Conservation (phyloP, 2,329 filamentous ascomycete species). For the Rhexocercosporidium sp. region DNA sequence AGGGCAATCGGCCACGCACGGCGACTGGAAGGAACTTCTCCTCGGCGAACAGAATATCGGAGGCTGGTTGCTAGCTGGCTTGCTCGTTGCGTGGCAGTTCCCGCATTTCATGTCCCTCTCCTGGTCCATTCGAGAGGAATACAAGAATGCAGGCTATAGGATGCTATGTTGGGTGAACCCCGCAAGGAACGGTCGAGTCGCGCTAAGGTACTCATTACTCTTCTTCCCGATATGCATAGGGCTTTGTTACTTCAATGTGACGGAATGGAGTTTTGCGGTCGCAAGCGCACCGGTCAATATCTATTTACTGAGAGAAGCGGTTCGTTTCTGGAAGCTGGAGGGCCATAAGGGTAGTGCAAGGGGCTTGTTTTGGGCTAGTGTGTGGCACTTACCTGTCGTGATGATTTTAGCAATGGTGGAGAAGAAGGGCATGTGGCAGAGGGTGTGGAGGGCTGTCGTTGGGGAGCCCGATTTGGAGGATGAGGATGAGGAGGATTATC, state of each 20-base stretch:
- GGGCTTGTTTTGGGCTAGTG: slow-evolving; percentile 93
- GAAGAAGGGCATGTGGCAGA: slow-evolving; percentile 90
- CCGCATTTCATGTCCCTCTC: slow-evolving; percentile 96
- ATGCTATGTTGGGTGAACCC: slow-evolving; percentile 91
- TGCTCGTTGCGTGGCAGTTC: slow-evolving; percentile 97
- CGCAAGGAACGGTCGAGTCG: slow-evolving; percentile 82
- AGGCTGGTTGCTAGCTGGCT: slow-evolving; percentile 84
- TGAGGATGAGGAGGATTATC: slow-evolving; percentile 55
- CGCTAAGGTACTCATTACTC: slow-evolving; percentile 81
- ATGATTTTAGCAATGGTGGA: slow-evolving; percentile 89
- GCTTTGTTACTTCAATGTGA: slow-evolving; percentile 79
- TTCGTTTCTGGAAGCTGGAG: slow-evolving; percentile 78
- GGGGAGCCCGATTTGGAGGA: slow-evolving; percentile 62
- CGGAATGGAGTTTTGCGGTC: slow-evolving; percentile 82
- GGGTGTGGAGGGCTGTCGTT: slow-evolving; percentile 74
- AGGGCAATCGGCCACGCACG: slow-evolving; percentile 80
- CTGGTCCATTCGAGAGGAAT: slow-evolving; percentile 88
- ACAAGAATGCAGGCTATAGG: slow-evolving; percentile 70
- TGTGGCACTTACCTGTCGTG: slow-evolving; percentile 91
- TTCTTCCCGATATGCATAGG: slow-evolving; percentile 88
- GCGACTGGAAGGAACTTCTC: slow-evolving; percentile 78
- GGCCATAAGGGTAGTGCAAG: slow-evolving; percentile 82
- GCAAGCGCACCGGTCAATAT: slow-evolving; percentile 83
- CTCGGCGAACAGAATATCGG: slow-evolving; percentile 73
- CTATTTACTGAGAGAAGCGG: slow-evolving; percentile 83